Percentiles rank a stretch among this genome's conserved stretches.
phyloP scores from a whole-genome alignment of 805 yeast genomes.

The Kockiozyma suomiensis region DNA sequence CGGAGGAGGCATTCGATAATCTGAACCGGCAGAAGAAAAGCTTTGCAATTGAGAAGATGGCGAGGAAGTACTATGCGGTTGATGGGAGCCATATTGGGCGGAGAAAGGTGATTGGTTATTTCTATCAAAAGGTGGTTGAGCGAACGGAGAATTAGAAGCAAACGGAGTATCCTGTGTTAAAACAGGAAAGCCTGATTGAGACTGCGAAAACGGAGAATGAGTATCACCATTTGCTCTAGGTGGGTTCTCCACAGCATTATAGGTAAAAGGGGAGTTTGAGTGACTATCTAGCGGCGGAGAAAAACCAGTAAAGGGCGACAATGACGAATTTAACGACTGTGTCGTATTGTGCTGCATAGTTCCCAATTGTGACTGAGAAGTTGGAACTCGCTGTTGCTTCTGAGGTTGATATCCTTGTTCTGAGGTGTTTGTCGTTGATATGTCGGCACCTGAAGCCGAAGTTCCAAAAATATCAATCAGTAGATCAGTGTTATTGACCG shows the following conservation, averaged over 20 bases:
- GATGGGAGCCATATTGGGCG: not conserved
- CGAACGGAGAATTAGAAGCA: not conserved
- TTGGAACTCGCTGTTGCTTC: not conserved
- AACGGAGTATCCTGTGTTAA: not conserved
- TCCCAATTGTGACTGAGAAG: not conserved
- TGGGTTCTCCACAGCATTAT: too few species aligned
- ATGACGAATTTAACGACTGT: not conserved
- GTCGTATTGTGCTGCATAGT: not conserved
- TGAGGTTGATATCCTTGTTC: not conserved
- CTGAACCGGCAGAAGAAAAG: too few species aligned
- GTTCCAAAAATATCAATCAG: constrained; percentile 18
- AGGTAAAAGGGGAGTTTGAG: constrained; percentile 3
- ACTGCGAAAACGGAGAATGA: constrained; percentile 9
- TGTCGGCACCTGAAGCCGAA: not conserved
- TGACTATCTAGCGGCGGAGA: not conserved
- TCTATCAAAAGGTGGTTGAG: too few species aligned
- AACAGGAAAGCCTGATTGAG: not conserved
- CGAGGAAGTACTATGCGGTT: not conserved
- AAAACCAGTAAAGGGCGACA: not conserved
- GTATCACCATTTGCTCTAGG: too few species aligned
- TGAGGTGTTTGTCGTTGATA: not conserved
- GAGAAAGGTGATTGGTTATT: not conserved
- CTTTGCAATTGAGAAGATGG: not conserved
- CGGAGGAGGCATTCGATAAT: too few species aligned
- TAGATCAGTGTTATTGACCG: constrained; percentile 16